Base-by-base conservation (phyloP, 805 yeast genomes). In the Hanseniaspora thailandica region DNA sequence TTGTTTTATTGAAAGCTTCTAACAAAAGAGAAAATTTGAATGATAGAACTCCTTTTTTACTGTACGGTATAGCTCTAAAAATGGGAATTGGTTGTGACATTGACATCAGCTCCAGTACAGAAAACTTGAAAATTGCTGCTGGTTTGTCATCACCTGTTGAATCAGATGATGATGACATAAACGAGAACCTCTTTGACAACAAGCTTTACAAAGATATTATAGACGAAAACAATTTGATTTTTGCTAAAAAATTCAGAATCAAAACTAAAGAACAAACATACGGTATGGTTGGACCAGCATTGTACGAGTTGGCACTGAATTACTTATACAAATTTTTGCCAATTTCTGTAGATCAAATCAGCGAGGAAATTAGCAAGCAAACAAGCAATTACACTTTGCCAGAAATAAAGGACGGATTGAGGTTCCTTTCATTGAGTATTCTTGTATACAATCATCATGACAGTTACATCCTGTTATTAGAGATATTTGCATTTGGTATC, bases 41-140 rank as follows among this genome's bases (percentile, higher is more conserved):
- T 7, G 72, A 76, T 57, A 71, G 70, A 56, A 77, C 80, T 43
- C 94, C 88, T 0, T 82, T 78, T 82, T 71, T 79, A 45, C 62
- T 82, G 30, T 84, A 83, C 60, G 86, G 86, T 0, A 63, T 82
- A 57, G 82, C 88, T 0, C 65, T 85, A 23, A 68, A 83, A 47
- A 69, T 75, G 54, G 93, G 90, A 0, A 81, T 79, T 63, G 93
- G 93, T 0, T 78, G 81, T 10, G 70, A 76, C 19, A 73, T 71
- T 52, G 81, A 81, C 60, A 74, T 76, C 39, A 59, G 66, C 19
- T 75, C 73, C 47, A 76, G 87, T 3, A 69, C 81, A 45, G 65
- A 70, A 52, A 83, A 86, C 84, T 69, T 85, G 4, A 72, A 76
- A 57, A 72, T 71, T 55, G 83, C 81, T 0, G 75, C 73, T 2